These are phyloP conservation scores for Colletotrichum plurivorum DNA, from an alignment of 2,329 filamentous ascomycete genomes.

Conservation along the genomic window DNA sequence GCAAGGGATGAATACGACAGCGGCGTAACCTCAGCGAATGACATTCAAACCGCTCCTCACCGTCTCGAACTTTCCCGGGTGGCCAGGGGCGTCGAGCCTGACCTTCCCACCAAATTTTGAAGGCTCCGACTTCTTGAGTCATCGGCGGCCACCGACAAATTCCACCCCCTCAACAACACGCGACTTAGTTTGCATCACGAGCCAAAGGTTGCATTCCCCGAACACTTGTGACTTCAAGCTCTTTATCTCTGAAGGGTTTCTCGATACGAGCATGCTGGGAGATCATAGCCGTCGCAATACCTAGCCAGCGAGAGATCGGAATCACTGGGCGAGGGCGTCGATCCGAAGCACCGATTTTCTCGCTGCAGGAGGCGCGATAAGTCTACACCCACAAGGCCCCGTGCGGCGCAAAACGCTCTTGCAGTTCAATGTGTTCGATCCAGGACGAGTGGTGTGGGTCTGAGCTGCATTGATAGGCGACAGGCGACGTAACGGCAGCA, in stretches of 20 bases:
- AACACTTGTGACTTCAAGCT: background rate
- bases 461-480: background rate
- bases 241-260: background rate
- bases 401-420: background rate
- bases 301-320: background rate
- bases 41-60: background rate
- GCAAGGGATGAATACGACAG: background rate
- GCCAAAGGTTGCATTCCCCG: too few species aligned
- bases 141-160: too few species aligned
- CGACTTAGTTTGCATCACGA: too few species aligned
- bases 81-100: background rate
- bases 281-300: background rate
- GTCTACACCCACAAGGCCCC: background rate
- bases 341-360: background rate
- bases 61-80: background rate
- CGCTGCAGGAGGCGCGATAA: background rate
- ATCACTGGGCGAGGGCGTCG: background rate
- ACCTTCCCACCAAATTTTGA: too few species aligned
- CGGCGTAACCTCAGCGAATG: background rate
- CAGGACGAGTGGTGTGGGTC: background rate
- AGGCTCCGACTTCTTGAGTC: too few species aligned
- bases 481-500: background rate
- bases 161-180: too few species aligned
- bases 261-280: conserved; percentile 1
- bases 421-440: background rate